Percentiles rank a stretch among this genome's conserved stretches.
phyloP scores from a whole-genome alignment of 495 filamentous ascomycete genomes.

The Talaromyces thailandensis region DNA sequence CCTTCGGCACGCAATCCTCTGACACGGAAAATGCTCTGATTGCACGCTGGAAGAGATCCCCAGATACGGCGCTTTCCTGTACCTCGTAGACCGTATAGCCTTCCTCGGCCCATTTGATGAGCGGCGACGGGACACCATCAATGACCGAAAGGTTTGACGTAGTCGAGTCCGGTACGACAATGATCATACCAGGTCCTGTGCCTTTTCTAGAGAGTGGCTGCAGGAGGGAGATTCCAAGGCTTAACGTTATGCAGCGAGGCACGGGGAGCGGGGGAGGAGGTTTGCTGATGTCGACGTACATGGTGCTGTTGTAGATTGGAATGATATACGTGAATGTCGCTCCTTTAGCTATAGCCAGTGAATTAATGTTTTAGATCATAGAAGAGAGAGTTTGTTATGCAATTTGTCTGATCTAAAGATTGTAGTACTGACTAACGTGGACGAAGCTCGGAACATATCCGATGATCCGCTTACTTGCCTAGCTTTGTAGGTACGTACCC shows the following conservation, averaged over 20 bases:
- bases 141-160: constrained; percentile 2
- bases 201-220: constrained; percentile 49
- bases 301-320: neutral
- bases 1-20: constrained; percentile 12
- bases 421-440: neutral
- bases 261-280: neutral
- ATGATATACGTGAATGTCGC: neutral
- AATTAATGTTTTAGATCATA: neutral
- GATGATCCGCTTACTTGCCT: neutral
- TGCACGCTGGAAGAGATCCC: constrained; percentile 4
- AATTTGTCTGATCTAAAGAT: neutral
- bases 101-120: constrained; percentile 31
- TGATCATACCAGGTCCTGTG: constrained; percentile 43
- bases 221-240: constrained; percentile 21
- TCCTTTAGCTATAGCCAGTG: neutral
- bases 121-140: constrained; percentile 6
- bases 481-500: too few species aligned
- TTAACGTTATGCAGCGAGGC: neutral
- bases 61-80: constrained; percentile 10
- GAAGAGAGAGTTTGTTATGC: neutral
- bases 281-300: neutral
- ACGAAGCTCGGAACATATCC: neutral
- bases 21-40: constrained; percentile 8
- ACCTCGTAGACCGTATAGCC: constrained; percentile 25
- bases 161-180: constrained; percentile 21